Base-by-base conservation (phyloP, 176 grass and related monocot species). In the Oryza nivara region DNA sequence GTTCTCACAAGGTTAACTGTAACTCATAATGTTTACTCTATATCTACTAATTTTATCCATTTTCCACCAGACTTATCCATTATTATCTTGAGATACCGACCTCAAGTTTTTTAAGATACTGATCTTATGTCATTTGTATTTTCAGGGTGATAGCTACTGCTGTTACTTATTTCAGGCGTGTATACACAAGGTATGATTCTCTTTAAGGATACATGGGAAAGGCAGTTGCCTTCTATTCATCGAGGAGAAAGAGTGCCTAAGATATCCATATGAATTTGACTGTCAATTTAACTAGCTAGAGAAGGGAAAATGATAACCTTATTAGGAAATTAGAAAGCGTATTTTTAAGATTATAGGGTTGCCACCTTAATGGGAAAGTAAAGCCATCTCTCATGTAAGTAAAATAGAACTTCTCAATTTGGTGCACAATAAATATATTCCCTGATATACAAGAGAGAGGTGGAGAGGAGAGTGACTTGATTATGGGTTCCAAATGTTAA, bases 121-220 rank as follows among this genome's bases (percentile, higher is more conserved):
- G 67, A 71, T 68, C 47, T 88, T 65, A 83, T 60, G 63, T 51
- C 65, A 25, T 73, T 77, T 89, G 25, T 82, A 73, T 45, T 92
- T 94, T 96, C 91, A 96, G 96, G 70, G 96, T 99, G 68, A 95
- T 99, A 71, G 96, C 96, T 82, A 99, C 96, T 19, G 93, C 96
- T 84, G 84, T 88, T 70, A 92, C 96, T 85, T 99, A 99, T 86
- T 94, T 99, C 84, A 99, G 93, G 78, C 93, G 91, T 64, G 96
- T 99, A 17, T 99, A 99, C 81, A 94, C 96, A 75, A 99, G 92
- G 96, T 99, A 96, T 86, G 20, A 47, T 51, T 69, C 51, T 86
- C 22, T 86, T 3, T 32, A 32, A 71, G 45, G 47, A 80, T 38
- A 19, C 15, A 41, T 44, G 3, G 20, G 58, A 68, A 67, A 30